Base-by-base conservation (phyloP, 2,329 filamentous ascomycete species). In the Thielaviopsis ethacetica region DNA sequence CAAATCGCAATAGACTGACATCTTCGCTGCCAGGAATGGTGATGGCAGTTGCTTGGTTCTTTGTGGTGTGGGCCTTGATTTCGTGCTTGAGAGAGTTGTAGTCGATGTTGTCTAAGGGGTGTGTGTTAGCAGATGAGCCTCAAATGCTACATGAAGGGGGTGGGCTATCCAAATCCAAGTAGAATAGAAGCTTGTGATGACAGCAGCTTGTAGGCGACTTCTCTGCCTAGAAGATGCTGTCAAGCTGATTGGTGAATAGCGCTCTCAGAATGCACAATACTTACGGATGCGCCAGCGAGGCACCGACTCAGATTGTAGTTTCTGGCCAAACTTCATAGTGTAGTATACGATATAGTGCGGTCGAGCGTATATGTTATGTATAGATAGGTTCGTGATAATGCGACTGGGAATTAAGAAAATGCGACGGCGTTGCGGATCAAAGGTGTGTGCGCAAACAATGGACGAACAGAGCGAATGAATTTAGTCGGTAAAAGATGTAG, bases 51-150 rank as follows among this genome's bases (percentile, higher is more conserved):
- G 83, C 84, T 65, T 86, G 81, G 69, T 84, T 81, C 52, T 78
- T 80, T 13, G 83, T 85, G 1, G 88, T 94, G 67, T 89, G 81
- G 62, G 79, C 79, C 70, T 91, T 93, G 75, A 94, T 91, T 66
- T 88, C 78, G 69, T 87, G 79, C 71, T 94, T 94, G 63, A 94
- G 79, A 54, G 86, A 86, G 69, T 91, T 88, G 75, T 94, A 94
- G 70, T 93, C 88, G 71, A 94, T 82, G 71, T 94, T 93, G 69
- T 91, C 85, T 88, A 68, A 38, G 26, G 15, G 15, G 6, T 27
- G 9, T 15, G 52, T 30, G 34, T 24, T 19, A 13, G 17, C 2
- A 3, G 24, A 19, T 34, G 24, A 26, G 17, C 41, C 22, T 17
- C 13, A 17, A 50, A 22, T 7, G 24, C 22, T 15, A 34, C 19